Evolutionary conservation across 352 stramenopile genomes (phyloP).

Genomic region (Phytophthora citrophthora): DNA sequence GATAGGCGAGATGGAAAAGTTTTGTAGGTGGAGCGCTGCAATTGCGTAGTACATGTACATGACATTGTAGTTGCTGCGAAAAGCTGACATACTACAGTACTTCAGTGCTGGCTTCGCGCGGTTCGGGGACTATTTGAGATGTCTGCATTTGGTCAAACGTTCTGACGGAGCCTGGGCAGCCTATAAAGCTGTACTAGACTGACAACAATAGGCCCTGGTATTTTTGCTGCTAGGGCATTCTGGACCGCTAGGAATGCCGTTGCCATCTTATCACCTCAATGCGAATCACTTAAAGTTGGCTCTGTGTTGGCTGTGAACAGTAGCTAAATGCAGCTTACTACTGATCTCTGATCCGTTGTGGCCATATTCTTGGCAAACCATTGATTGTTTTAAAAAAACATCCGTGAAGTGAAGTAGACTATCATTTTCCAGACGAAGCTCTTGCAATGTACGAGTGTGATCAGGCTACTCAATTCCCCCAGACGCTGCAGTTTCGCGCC

Average conservation of each 20-base stretch:
- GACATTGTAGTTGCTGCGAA: too few species aligned
- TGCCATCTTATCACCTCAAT: constrained; percentile 22
- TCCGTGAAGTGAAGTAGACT: neutral
- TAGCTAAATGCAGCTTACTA: constrained; percentile 25
- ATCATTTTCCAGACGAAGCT: neutral
- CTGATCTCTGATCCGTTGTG: neutral
- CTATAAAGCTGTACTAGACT: constrained; percentile 2
- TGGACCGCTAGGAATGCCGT: constrained; percentile 21
- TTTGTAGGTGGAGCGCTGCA: neutral
- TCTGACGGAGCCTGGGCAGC: neutral
- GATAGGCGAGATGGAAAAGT: constrained; percentile 7
- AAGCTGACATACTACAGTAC: neutral
- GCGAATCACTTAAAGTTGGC: neutral
- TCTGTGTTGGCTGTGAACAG: neutral
- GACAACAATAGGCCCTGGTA: constrained; percentile 30
- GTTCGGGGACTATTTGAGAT: constrained; percentile 35
- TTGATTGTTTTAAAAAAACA: neutral
- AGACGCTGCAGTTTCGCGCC: constrained; percentile 22
- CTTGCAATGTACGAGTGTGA: neutral
- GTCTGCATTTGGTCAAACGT: constrained; percentile 26
- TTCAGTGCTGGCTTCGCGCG: constrained; percentile 20
- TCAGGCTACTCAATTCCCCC: neutral
- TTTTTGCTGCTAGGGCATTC: constrained; percentile 23
- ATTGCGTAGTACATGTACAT: too few species aligned
- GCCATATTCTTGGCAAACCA: constrained; percentile 10